phyloP scores from a whole-genome alignment of 2,329 filamentous ascomycete species.

The Trichophyton simii region DNA sequence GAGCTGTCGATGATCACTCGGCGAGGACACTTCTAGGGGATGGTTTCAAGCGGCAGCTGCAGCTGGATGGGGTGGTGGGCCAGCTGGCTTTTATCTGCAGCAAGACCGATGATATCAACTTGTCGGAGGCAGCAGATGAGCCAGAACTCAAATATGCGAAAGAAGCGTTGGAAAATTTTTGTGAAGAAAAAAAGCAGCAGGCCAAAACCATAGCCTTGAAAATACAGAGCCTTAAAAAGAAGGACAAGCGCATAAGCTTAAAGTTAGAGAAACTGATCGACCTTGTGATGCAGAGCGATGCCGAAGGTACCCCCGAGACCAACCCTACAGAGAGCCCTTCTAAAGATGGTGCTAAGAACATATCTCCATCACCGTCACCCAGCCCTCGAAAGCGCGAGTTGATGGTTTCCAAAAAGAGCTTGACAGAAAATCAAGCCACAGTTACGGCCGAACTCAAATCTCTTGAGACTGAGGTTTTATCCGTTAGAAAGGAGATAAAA shows the following conservation, averaged over 20 bases:
- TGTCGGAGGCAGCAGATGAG: slow-evolving; percentile 29
- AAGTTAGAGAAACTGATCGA: neutral
- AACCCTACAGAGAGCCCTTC: neutral
- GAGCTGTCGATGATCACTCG: slow-evolving; percentile 48
- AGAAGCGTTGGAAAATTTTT: neutral
- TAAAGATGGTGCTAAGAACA: neutral
- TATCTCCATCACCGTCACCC: neutral
- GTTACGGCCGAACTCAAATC: neutral
- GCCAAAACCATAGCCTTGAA: neutral
- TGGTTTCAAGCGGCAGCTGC: slow-evolving; percentile 46
- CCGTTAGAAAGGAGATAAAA: slow-evolving; percentile 17
- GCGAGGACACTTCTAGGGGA: slow-evolving; percentile 46
- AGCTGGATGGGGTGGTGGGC: slow-evolving; percentile 45
- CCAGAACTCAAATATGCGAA: neutral
- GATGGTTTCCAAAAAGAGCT: neutral
- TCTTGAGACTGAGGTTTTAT: neutral
- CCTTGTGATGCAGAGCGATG: neutral
- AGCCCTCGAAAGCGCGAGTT: neutral
- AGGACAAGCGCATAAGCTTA: neutral
- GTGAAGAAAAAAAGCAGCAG: neutral
- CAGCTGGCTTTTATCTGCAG: slow-evolving; percentile 49
- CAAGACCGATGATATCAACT: slow-evolving; percentile 50
- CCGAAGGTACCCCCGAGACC: neutral
- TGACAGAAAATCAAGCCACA: neutral
- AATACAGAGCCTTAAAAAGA: neutral